A percentile compares a stretch with the other conserved stretches of the same genome.
Conservation (phyloP, 345 rosid species). For the Sonneratia alba region DNA sequence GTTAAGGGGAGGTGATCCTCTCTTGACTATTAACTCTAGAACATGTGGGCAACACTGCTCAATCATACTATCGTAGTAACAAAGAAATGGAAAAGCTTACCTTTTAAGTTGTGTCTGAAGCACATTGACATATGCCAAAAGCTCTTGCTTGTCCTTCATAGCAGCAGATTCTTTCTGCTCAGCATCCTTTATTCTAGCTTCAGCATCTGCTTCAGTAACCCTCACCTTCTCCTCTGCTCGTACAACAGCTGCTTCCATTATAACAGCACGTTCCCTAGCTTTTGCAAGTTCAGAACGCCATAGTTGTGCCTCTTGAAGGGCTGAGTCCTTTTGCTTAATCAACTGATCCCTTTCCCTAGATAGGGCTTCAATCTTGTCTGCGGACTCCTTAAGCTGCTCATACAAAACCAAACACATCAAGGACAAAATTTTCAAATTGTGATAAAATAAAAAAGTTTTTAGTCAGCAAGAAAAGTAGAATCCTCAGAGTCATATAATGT, state of each 20-base stretch:
- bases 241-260: slow-evolving; percentile 82
- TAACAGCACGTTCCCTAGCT: slow-evolving; percentile 87
- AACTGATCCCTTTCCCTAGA: slow-evolving; percentile 68
- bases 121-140: slow-evolving; percentile 67
- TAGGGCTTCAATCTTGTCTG: slow-evolving; percentile 46
- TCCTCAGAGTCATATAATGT: neutral
- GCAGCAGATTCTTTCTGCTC: slow-evolving; percentile 62
- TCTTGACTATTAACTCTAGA: neutral
- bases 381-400: slow-evolving; percentile 62
- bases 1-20: neutral
- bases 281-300: slow-evolving; percentile 97
- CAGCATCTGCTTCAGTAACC: slow-evolving; percentile 67
- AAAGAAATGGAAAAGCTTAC: slow-evolving; percentile 21
- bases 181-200: slow-evolving; percentile 73
- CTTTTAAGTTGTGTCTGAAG: slow-evolving; percentile 88
- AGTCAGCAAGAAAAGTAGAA: neutral
- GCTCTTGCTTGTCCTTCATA: slow-evolving; percentile 79
- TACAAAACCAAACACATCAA: slow-evolving; percentile 8
- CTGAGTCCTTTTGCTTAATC: slow-evolving; percentile 75
- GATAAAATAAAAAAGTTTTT: neutral
- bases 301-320: slow-evolving; percentile 77
- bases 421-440: neutral
- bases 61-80: neutral
- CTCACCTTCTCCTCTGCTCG: slow-evolving; percentile 93
- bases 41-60: slow-evolving; percentile 1